Base-by-base conservation (phyloP, 805 yeast species). In the Candida xyloterini region DNA sequence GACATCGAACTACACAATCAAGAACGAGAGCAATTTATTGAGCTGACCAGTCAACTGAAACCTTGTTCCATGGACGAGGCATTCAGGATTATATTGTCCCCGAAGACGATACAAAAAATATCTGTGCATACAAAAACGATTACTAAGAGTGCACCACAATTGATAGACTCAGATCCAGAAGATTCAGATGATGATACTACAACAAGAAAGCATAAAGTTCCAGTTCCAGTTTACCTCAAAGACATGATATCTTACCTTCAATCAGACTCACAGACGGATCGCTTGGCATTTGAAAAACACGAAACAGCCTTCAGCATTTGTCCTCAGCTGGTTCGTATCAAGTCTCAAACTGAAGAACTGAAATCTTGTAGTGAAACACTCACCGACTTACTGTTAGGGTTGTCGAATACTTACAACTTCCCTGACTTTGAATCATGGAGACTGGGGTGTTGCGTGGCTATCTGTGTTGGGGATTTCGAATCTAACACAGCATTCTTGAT, bases 161-260 rank as follows among this genome's bases (percentile, higher is more conserved):
- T 37, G 10, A 55, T 44, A 30, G 56, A 60, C 15, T 59, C 51
- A 4, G 67, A 64, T 24, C 62, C 61, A 9, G 70, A 62, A 7
- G 68, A 67, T 36, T 79, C 77, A 16, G 81, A 82, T 11, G 61
- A 60, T 14, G 50, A 70, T 25, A 78, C 71, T 4, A 14, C 27
- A 46, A 74, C 78, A 0, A 51, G 62, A 10, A 54, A 57, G 6
- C 57, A 59, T 2, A 62, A 56, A 5, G 65, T 76, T 0, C 55
- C 70, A 0, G 59, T 65, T 2, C 89, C 88, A 0, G 69, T 86
- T 2, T 91, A 87, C 51, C 61, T 91, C 27, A 81, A 84, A 47
- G 95, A 88, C 45, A 63, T 90, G 15, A 52, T 87, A 4, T 60
- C 65, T 10, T 84, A 81, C 50, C 65, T 84, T 13, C 63, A 65